These are phyloP conservation scores for Lobulomyces angularis DNA, from an alignment of 192 early-diverging fungal genomes.

Conservation along the genomic window DNA sequence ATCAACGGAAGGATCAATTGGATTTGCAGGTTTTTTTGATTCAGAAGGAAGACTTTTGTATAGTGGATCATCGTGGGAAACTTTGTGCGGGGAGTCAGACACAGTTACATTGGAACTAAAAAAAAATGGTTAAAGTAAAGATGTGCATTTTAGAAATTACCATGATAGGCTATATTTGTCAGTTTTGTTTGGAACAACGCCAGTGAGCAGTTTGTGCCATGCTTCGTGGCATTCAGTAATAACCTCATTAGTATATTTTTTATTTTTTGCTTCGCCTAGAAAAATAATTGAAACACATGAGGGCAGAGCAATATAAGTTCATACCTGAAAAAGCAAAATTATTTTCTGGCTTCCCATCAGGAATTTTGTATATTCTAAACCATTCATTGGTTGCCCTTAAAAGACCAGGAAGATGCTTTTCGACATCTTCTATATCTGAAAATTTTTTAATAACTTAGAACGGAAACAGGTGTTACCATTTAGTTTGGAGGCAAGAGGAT, in stretches of 20 bases:
- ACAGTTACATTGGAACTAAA: conserved; percentile 48
- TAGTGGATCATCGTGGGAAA: conserved; percentile 39
- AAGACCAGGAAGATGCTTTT: conserved; percentile 90
- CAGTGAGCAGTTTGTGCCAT: conserved; percentile 73
- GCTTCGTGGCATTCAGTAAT: conserved; percentile 88
- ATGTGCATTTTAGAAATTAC: not conserved
- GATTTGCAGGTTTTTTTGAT: conserved; percentile 36
- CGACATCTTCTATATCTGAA: conserved; percentile 92
- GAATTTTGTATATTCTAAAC: conserved; percentile 99
- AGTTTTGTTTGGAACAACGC: conserved; percentile 42
- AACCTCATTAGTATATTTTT: conserved; percentile 77
- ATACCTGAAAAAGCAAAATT: conserved; percentile 93
- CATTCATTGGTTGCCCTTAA: conserved; percentile 96
- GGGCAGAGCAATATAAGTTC: conserved; percentile 56
- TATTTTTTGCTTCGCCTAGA: conserved; percentile 54
- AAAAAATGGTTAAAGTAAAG: conserved; percentile 3
- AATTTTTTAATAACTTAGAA: conserved; percentile 5
- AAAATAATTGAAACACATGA: conserved; percentile 3
- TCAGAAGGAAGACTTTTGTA: conserved; percentile 45
- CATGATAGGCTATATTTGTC: conserved; percentile 57
- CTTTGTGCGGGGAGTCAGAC: conserved; percentile 60
- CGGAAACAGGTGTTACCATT: conserved; percentile 43
- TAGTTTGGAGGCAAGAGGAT: conserved; percentile 91
- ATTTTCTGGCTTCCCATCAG: conserved; percentile 99
- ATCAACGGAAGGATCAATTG: conserved; percentile 81